Base-by-base conservation (phyloP, 768 basidiomycete genomes). In the Suillus luteus region DNA sequence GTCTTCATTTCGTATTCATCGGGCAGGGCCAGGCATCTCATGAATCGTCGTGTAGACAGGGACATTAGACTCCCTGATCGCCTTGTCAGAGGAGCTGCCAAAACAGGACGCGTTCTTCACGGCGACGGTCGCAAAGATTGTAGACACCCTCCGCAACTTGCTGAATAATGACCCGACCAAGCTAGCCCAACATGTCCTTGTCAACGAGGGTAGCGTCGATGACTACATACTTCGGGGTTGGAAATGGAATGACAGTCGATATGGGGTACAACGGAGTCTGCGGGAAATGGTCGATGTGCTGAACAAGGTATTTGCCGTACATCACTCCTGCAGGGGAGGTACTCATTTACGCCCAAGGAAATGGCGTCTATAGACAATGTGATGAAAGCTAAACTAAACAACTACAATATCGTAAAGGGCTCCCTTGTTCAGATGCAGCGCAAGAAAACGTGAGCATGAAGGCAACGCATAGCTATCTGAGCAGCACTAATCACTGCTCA, bases 211-310 rank as follows among this genome's bases (percentile, higher is more conserved):
- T 64, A 83, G 81, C 37, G 85, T 92, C 8, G 93, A 96, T 63
- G 84, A 86, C 62, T 95, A 95, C 72, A 76, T 96, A 15, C 73
- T 96, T n/a, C 77, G 79, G 3, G 83, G 82, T 5, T 99, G 96
- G 96, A 85, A 82, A 69, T 99, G 97, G 97, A 96, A 99, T 71
- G 88, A 90, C 70, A 88, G 93, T 24, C 86, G 96, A 66, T 99
- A 96, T 77, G 90, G 91, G 55, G 82, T 88, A 27, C 91, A 95
- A 72, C 86, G 87, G 68, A 85, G 91, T 65, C 81, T 99, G 44
- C 82, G 83, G 55, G 97, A 99, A 61, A 85, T 96, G 66, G 84
- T 94, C 19, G 96, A 99, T 68, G 81, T 84, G 52, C 80, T 99
- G 71, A 87, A 84, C 78, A 95, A 93, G 86, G 96, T 93, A 74